Conservation (phyloP, 805 yeast genomes). For the Lipomyces anomalus region DNA sequence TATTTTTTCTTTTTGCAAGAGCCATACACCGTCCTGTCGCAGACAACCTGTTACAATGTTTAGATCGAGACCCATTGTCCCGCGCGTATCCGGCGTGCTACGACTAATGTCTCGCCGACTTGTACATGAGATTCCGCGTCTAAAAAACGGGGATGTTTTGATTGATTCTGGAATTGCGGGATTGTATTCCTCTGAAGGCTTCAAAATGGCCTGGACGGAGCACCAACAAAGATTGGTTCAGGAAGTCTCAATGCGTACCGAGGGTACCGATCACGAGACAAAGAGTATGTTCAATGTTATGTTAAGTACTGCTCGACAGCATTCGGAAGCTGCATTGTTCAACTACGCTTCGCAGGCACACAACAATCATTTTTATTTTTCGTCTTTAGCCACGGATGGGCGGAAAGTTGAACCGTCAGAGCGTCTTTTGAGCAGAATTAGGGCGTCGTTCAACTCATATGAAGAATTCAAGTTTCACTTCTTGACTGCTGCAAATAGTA, state of each 20-base stretch:
- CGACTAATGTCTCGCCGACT: slow-evolving; percentile 28
- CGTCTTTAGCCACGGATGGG: slow-evolving; percentile 9
- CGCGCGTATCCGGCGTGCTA: too few species aligned
- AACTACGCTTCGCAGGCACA: slow-evolving; percentile 87
- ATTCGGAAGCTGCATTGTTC: slow-evolving; percentile 63
- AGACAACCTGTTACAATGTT: too few species aligned
- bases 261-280: slow-evolving; percentile 62
- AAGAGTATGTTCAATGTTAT: slow-evolving; percentile 21
- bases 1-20: too few species aligned
- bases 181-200: slow-evolving; percentile 59
- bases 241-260: slow-evolving; percentile 21
- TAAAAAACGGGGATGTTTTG: slow-evolving; percentile 41
- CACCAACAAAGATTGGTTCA: slow-evolving; percentile 57
- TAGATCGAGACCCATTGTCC: too few species aligned
- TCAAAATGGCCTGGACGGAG: slow-evolving; percentile 70
- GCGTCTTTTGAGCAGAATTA: slow-evolving; percentile 30
- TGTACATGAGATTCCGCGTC: slow-evolving; percentile 60
- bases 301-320: slow-evolving; percentile 56
- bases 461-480: slow-evolving; percentile 69
- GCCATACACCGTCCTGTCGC: too few species aligned
- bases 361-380: slow-evolving; percentile 82
- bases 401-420: neutral
- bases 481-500: slow-evolving; percentile 58
- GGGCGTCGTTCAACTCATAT: slow-evolving; percentile 65
- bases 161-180: slow-evolving; percentile 53